These are phyloP conservation scores for Fusarium papillatum DNA, from an alignment of 2,329 filamentous ascomycete species.

Conservation along the genomic window DNA sequence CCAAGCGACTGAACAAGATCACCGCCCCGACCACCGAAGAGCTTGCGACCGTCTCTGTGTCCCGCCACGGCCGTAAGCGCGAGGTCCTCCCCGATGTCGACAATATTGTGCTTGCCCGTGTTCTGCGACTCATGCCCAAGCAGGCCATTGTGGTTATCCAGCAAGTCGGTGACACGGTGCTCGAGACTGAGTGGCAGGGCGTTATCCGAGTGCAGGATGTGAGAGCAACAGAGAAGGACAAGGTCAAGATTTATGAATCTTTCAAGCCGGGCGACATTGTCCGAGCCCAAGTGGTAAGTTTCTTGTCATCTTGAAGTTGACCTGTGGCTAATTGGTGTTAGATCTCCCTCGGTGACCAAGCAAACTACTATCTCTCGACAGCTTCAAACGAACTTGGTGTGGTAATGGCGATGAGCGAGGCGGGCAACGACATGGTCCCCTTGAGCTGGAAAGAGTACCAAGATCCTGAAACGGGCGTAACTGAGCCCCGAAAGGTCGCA, in stretches of 20 bases:
- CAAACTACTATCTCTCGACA: conserved; percentile 95
- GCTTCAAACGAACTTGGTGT: conserved; percentile 93
- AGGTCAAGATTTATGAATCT: conserved; percentile 89
- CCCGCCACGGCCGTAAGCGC: conserved; percentile 64
- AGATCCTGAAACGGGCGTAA: conserved; percentile 82
- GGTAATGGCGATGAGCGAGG: conserved; percentile 91
- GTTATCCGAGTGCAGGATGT: conserved; percentile 92
- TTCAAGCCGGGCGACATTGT: conserved; percentile 96
- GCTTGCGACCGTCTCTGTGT: conserved; percentile 69
- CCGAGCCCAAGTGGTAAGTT: conserved; percentile 81
- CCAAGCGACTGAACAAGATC: conserved; percentile 72
- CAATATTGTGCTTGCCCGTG: conserved; percentile 84
- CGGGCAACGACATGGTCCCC: conserved; percentile 91
- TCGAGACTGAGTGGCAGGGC: conserved; percentile 87
- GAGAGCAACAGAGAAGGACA: conserved; percentile 94
- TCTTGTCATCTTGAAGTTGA: neutral
- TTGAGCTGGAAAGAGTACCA: conserved; percentile 96
- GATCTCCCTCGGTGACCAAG: conserved; percentile 94
- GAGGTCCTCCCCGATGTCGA: conserved; percentile 87
- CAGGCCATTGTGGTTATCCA: conserved; percentile 91
- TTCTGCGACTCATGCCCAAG: conserved; percentile 86
- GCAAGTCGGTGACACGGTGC: conserved; percentile 79
- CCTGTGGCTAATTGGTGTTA: conserved; percentile 45
- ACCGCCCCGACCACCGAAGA: conserved; percentile 58
- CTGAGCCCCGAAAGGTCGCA: conserved; percentile 91